Conservation (phyloP, 2,329 filamentous ascomycete species). For the Hysterium pulicare region DNA sequence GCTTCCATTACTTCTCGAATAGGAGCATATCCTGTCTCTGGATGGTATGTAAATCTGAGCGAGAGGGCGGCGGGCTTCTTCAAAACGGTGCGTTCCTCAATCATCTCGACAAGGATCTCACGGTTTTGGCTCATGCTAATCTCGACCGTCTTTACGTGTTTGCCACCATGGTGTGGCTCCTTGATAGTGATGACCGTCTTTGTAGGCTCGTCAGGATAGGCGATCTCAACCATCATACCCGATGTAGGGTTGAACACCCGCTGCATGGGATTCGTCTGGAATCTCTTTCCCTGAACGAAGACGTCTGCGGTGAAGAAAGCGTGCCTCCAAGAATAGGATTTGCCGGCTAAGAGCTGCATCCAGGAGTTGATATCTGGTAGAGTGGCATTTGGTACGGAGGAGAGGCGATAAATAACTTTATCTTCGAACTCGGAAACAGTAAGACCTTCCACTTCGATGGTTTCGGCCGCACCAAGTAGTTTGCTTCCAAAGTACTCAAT, state of each 20-base stretch:
- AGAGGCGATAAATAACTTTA: slow-evolving; percentile 82
- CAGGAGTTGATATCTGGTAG: slow-evolving; percentile 80
- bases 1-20: slow-evolving; percentile 95
- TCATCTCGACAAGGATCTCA: slow-evolving; percentile 83
- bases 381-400: slow-evolving; percentile 67
- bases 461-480: slow-evolving; percentile 66
- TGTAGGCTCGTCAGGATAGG: slow-evolving; percentile 72
- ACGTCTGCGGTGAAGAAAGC: slow-evolving; percentile 92
- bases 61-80: slow-evolving; percentile 78
- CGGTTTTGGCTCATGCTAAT: slow-evolving; percentile 71
- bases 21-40: slow-evolving; percentile 94
- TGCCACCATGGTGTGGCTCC: slow-evolving; percentile 81
- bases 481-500: slow-evolving; percentile 96
- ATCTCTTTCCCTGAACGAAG: slow-evolving; percentile 91
- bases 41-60: slow-evolving; percentile 88
- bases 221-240: slow-evolving; percentile 86
- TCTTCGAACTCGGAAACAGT: slow-evolving; percentile 74
- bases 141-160: slow-evolving; percentile 85
- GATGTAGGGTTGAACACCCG: slow-evolving; percentile 83
- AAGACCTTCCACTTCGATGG: slow-evolving; percentile 73
- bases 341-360: slow-evolving; percentile 83
- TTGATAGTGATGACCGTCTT: slow-evolving; percentile 84
- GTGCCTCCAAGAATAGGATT: slow-evolving; percentile 86
- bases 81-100: slow-evolving; percentile 87
- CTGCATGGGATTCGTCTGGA: slow-evolving; percentile 93